Conservation (phyloP, 2,329 filamentous ascomycete species). For the Penicillium sp. region DNA sequence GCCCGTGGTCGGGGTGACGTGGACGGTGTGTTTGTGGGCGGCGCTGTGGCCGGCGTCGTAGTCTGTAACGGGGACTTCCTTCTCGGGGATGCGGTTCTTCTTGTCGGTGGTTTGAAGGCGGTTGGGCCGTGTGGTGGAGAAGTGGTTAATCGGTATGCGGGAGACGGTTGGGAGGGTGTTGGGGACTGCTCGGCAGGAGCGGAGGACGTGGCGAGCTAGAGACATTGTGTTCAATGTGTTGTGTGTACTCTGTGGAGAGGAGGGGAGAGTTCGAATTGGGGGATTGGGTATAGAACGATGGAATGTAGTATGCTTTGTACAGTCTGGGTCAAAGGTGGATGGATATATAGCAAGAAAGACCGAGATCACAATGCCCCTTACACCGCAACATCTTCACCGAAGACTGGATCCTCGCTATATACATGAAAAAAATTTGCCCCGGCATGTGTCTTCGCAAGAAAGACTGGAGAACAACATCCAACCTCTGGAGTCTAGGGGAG, state of each 20-base stretch:
- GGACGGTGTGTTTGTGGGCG: constrained; percentile 6
- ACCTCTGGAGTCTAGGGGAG: neutral
- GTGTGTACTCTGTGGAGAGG: neutral
- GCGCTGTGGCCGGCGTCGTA: constrained; percentile 4
- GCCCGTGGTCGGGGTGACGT: neutral
- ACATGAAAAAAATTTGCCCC: neutral
- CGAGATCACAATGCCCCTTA: neutral
- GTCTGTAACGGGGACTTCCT: constrained; percentile 7
- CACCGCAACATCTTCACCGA: constrained; percentile 1
- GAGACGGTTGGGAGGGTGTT: neutral
- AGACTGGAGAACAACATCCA: neutral
- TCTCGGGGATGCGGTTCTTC: constrained; percentile 6
- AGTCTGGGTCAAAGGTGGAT: neutral
- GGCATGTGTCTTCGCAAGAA: neutral
- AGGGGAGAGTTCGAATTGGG: neutral
- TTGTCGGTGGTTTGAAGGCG: constrained; percentile 5
- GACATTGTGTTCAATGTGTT: constrained; percentile 1
- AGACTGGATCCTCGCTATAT: neutral
- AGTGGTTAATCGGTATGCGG: neutral
- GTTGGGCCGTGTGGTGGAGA: constrained; percentile 1
- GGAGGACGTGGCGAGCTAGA: constrained; percentile 1
- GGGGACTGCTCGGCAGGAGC: neutral
- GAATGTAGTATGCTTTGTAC: neutral
- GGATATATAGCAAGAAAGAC: neutral
- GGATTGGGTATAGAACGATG: neutral